Base-by-base conservation (phyloP, 192 early-diverging fungal genomes). In the Rhizoclosmatium sp. region DNA sequence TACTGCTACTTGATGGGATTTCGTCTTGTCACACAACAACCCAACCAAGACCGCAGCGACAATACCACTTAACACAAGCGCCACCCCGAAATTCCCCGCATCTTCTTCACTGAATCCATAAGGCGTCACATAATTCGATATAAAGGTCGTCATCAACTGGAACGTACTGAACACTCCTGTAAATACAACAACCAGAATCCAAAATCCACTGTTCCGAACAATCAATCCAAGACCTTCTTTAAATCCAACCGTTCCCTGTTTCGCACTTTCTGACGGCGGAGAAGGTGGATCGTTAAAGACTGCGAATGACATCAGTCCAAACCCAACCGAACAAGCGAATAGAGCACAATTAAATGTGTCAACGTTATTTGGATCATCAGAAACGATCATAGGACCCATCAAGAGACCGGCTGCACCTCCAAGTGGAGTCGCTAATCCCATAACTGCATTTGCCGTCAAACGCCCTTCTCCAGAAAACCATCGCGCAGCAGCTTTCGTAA, bases 31-130 rank as follows among this genome's bases (percentile, higher is more conserved):
- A 61, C 90, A 84, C 39, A 89, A 75, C n/a, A 83, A 76, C 2
- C 88, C 86, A 9, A 88, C 78, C 45, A 85, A 60, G 23, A 84
- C 79, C 4, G 90, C 87, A 44, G 88, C 85, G 7, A 91, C 80
- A 23, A 92, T 69, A 54, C 91, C 91, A 62, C 85, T 87, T n/a
- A 88, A 77, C 59, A 91, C 84, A 78, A 86, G 87, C 19, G 84
- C 83, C 0, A 85, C 85, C 39, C 90, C 91, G 72, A 91, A 79
- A 49, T 82, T 87, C 9, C 91, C 90, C 19, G 84, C 84, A 39
- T 88, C 86, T 44, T 41, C 41, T 66, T 82, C 78, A 21, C 70
- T 67, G 51, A 71, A 82, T 42, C 82, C 82, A 49, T 76, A 78
- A 1, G 82, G 82, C 21, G 59, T 76, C 4, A 80, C 54, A 48